Base-by-base conservation (phyloP, 129 eudicot genomes). In the Artemisia tridentata region DNA sequence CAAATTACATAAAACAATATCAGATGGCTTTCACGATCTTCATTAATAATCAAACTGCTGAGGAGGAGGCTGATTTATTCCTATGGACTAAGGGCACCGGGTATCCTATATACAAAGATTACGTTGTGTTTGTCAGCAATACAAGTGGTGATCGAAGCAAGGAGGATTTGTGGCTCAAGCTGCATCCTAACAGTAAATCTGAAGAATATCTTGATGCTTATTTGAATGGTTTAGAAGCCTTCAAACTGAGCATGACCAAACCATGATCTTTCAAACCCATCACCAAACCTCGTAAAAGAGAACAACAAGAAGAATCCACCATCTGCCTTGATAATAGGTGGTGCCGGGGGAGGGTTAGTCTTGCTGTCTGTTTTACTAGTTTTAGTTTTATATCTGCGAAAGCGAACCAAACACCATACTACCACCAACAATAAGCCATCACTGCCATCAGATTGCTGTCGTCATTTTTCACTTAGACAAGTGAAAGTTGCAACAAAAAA, bases 211-310 rank as follows among this genome's bases (percentile, higher is more conserved):
- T 0, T 0, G 75, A 74, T 71, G 79, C 73, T 17, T 64, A 74
- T 9, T 74, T 84, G 61, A 84, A 84, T 29, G 88, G 85, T 13
- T 71, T 84, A 41, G 88, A 84, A 52, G 73, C 74, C 63, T 84
- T 84, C 77, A 84, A 80, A 65, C 12, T 84, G 56, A 80, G 63
- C 52, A 34, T 70, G 1, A n/a, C n/a, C n/a, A n/a, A 16, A 60
- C 4, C 63, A 56, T 8, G 70, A 51, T n/a, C 78, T 84, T 5
- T 74, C 84, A 0, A 68, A 60, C 5, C 77, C 80, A 9, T n/a
- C n/a, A n/a, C n/a, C n/a, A n/a, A n/a, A n/a, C 84, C 81, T 1
- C 23, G 1, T 0, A 20, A 20, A 20, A 20, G 23, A 20, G 23
- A 20, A 20, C 23, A 11, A 45, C 7, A 45, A 45, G 0, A 45